Evolutionary conservation across 1,284 basidiomycete genomes (phyloP), one percentile per base, ranked within the genome.

Genomic region (Bjerkandera adusta): DNA sequence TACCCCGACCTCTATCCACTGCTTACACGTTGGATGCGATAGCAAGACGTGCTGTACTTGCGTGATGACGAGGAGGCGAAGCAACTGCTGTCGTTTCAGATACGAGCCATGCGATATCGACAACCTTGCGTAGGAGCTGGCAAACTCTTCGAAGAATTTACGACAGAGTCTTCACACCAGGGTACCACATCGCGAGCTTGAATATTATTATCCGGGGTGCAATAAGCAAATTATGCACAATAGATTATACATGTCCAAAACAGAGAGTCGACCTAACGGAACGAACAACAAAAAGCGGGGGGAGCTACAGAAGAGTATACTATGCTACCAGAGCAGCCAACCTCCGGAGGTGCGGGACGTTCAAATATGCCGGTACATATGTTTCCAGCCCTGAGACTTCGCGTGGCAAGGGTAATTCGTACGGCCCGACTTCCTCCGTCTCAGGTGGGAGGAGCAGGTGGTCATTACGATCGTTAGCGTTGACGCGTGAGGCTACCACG

Each of bases 381-480:
- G 89, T 92, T 72, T 93, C 91, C 57, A 93, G 68, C 20, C 89
- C 90, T 2, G 87, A 89, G 29, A 94, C 89, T 62, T 93, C 89
- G 42, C 92, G 81, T 24, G 92, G 90, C 45, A 92, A 72, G 4
- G 91, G 91, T 33, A 91, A 72, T 62, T 95, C 92, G 62, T 92
- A 95, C 38, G 92, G 88, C 26, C 92, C 92, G 15, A 95, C 94
- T 68, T 97, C 95, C 61, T 97, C 95, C 32, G 89, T 91, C 67
- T 97, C 95, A 18, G 93, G 93, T 24, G 92, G 85, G 47, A 98
- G 81, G 50, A 98, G 81, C 25, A 98, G 76, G 64, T 97, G 94
- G 66, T 98, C 95, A 62, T 91, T 93, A 62, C 92, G 87, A 68
- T 97, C 95, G 66, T 95, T 93, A 43, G 92, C 89, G 59, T 92